phyloP scores from a whole-genome alignment of 306 rosid genomes.

The Calophaca sinica region DNA sequence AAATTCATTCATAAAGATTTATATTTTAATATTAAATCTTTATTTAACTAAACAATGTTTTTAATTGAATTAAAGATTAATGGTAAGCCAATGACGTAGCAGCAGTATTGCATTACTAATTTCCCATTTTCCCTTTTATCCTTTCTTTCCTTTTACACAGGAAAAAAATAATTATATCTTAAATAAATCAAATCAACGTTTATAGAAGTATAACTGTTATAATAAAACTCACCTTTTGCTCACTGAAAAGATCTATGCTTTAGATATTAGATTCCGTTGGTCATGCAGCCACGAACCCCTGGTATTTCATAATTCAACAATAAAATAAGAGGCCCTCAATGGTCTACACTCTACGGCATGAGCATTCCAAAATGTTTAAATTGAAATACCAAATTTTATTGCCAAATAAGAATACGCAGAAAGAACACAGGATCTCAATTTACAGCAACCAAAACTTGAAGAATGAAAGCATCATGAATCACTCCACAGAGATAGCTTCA shows the following conservation, averaged over 20 bases:
- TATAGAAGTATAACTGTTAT: too few species aligned
- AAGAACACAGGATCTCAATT: slow-evolving; percentile 45
- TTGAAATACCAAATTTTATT: slow-evolving; percentile 45
- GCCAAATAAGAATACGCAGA: slow-evolving; percentile 37
- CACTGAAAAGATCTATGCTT: neutral
- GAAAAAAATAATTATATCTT: too few species aligned
- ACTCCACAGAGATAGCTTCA: slow-evolving; percentile 65
- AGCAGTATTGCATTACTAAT: too few species aligned
- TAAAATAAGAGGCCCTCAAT: slow-evolving; percentile 27
- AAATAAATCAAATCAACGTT: too few species aligned
- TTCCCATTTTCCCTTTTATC: too few species aligned
- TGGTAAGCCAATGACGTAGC: too few species aligned
- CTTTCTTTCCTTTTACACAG: too few species aligned
- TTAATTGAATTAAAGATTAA: too few species aligned
- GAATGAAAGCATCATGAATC: slow-evolving; percentile 44
- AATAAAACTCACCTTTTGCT: too few species aligned
- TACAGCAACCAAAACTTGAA: slow-evolving; percentile 43
- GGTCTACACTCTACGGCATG: slow-evolving; percentile 14
- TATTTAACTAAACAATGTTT: too few species aligned
- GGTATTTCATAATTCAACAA: slow-evolving; percentile 41
- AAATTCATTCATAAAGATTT: too few species aligned
- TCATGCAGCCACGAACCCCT: neutral
- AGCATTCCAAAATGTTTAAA: slow-evolving; percentile 35
- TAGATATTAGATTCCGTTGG: neutral
- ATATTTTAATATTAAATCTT: too few species aligned